phyloP scores from a whole-genome alignment of 345 rosid species.

The Boechera divaricarpa region DNA sequence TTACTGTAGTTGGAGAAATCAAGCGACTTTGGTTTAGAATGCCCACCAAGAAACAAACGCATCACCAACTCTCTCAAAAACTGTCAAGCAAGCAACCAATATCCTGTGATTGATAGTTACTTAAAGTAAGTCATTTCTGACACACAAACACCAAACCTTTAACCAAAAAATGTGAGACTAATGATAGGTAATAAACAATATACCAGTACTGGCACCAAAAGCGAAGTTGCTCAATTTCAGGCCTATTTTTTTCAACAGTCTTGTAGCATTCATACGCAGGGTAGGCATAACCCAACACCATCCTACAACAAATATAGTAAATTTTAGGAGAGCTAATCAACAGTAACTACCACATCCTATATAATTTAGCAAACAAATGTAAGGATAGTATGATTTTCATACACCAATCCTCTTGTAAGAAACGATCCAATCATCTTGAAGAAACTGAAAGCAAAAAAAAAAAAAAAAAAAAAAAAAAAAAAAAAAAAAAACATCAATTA shows the following conservation, averaged over 20 bases:
- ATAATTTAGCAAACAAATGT: conserved; percentile 10
- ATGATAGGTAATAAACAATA: neutral
- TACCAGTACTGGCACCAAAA: conserved; percentile 95
- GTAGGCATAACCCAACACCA: conserved; percentile 76
- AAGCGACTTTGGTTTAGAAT: neutral
- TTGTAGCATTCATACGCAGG: conserved; percentile 86
- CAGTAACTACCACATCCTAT: neutral
- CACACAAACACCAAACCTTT: neutral
- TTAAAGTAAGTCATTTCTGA: neutral
- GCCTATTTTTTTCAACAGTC: conserved; percentile 59
- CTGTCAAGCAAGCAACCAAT: conserved; percentile 70
- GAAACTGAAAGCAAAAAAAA: conserved; percentile 11
- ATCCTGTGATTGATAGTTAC: conserved; percentile 56
- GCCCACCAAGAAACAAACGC: conserved; percentile 69
- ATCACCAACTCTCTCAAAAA: conserved; percentile 76
- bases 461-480: neutral
- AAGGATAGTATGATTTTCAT: conserved; percentile 33
- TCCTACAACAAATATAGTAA: conserved; percentile 42
- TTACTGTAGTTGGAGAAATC: neutral
- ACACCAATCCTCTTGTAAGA: conserved; percentile 72
- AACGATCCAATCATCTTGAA: conserved; percentile 62
- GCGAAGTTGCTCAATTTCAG: conserved; percentile 59
- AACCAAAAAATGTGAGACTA: neutral
- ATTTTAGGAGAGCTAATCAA: neutral
- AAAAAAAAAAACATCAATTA: neutral